Conservation (phyloP, 75 land plant genomes). For the Cunninghamia lanceolata region DNA sequence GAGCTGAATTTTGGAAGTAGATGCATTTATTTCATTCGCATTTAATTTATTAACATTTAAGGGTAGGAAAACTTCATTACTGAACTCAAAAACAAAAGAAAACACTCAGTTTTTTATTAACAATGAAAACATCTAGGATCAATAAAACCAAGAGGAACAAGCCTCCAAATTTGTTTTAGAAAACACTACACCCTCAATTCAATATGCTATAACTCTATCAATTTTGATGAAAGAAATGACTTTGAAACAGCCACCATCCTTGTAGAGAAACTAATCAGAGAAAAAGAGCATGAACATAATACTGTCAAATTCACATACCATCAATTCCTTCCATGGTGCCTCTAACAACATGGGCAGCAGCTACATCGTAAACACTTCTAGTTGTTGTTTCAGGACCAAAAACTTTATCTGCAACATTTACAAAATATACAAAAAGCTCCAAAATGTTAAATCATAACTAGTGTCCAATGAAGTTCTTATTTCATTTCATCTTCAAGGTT, state of each 20-base stretch:
- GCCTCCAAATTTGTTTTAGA: background rate
- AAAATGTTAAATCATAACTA: background rate
- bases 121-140: background rate
- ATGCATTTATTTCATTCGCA: background rate
- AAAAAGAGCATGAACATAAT: background rate
- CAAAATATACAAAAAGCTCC: background rate
- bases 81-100: background rate
- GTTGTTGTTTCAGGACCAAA: slow-evolving; percentile 97
- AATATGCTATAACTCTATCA: background rate
- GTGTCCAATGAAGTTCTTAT: background rate
- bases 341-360: slow-evolving; percentile 84
- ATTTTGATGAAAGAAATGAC: background rate
- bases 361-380: slow-evolving; percentile 85
- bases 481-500: background rate
- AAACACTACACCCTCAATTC: background rate
- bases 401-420: slow-evolving; percentile 62
- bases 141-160: background rate
- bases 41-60: background rate
- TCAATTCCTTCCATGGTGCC: slow-evolving; percentile 94
- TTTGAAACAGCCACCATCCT: background rate
- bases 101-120: background rate
- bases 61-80: background rate
- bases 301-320: slow-evolving; percentile 39
- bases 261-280: background rate
- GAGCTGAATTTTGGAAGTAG: no score